A percentile compares a stretch with the other conserved stretches of the same genome.
Conservation (phyloP, 225 moss, liverwort and hornwort genomes). For the Sphagnum contortum region DNA sequence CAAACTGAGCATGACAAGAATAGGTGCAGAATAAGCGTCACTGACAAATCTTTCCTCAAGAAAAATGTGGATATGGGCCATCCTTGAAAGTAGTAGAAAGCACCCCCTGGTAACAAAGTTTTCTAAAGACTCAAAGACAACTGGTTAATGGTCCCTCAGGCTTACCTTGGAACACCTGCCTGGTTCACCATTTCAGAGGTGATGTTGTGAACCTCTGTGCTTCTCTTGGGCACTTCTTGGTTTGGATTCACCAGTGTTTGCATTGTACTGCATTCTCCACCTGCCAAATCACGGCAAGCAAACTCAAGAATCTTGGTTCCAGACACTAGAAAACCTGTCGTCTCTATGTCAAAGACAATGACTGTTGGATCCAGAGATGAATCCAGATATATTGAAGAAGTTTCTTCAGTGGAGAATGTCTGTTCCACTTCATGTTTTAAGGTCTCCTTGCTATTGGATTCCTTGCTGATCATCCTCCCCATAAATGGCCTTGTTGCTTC, state of each 20-base stretch:
- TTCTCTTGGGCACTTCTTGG: conserved; percentile 42
- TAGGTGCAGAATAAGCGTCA: conserved; percentile 8
- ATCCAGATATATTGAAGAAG: conserved; percentile 7
- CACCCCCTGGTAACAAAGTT: too few relatives aligned
- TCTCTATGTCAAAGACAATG: conserved; percentile 94
- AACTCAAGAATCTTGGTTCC: conserved; percentile 80
- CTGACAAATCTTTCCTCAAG: not conserved
- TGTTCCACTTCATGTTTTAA: conserved; percentile 1
- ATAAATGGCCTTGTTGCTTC: conserved; percentile 12
- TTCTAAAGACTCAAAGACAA: too few relatives aligned
- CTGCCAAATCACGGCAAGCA: conserved; percentile 90
- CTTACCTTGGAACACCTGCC: conserved; percentile 70
- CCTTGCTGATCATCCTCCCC: conserved; percentile 10
- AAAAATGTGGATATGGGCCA: too few relatives aligned
- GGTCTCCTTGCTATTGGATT: conserved; percentile 9
- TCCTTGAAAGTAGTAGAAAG: too few relatives aligned
- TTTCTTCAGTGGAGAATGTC: conserved; percentile 8
- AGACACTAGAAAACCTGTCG: conserved; percentile 71
- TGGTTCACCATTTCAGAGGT: conserved; percentile 90
- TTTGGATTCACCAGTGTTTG: conserved; percentile 84
- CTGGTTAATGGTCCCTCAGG: not conserved
- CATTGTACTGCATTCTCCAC: conserved; percentile 80
- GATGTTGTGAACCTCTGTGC: conserved; percentile 68
- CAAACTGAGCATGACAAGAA: not conserved
- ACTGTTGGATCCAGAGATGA: conserved; percentile 45